Conservation (phyloP, 2,329 filamentous ascomycete genomes). For the Cladosporium sp. region DNA sequence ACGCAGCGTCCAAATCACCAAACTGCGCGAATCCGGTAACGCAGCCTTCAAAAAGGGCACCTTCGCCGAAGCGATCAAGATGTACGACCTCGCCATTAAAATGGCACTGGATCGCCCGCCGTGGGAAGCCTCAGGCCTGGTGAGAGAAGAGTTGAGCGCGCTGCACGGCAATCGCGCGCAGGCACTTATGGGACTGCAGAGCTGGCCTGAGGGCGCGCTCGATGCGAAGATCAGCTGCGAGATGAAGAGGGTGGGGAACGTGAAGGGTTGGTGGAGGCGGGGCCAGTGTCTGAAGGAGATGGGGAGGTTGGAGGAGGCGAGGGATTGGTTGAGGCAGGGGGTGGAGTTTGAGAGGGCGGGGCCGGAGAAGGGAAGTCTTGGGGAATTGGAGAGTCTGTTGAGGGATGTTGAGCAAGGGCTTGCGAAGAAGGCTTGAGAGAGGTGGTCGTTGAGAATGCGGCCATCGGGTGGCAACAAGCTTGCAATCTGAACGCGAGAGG, state of each 20-base stretch:
- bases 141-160: slow-evolving; percentile 76
- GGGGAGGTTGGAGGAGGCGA: slow-evolving; percentile 78
- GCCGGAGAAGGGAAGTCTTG: slow-evolving; percentile 28
- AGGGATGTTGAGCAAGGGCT: slow-evolving; percentile 21
- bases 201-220: slow-evolving; percentile 80
- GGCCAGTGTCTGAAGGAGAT: slow-evolving; percentile 87
- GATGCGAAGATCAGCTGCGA: slow-evolving; percentile 88
- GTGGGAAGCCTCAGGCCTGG: slow-evolving; percentile 83
- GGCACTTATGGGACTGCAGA: slow-evolving; percentile 75
- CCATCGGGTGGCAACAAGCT: too few relatives aligned
- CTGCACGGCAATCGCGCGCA: slow-evolving; percentile 86
- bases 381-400: slow-evolving; percentile 28
- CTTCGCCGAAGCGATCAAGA: slow-evolving; percentile 69
- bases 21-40: slow-evolving; percentile 87
- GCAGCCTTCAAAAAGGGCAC: slow-evolving; percentile 72
- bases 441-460: not conserved
- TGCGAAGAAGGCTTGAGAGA: slow-evolving; percentile 7
- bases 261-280: slow-evolving; percentile 90
- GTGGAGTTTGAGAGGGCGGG: slow-evolving; percentile 56
- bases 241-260: slow-evolving; percentile 78
- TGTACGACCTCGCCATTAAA: slow-evolving; percentile 81
- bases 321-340: slow-evolving; percentile 69
- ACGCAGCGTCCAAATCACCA: slow-evolving; percentile 79
- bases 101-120: slow-evolving; percentile 78
- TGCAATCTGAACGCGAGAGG: too few relatives aligned